These are phyloP conservation scores for Scytalidium sp. DNA, from an alignment of 2,329 filamentous ascomycete species.

Conservation along the genomic window DNA sequence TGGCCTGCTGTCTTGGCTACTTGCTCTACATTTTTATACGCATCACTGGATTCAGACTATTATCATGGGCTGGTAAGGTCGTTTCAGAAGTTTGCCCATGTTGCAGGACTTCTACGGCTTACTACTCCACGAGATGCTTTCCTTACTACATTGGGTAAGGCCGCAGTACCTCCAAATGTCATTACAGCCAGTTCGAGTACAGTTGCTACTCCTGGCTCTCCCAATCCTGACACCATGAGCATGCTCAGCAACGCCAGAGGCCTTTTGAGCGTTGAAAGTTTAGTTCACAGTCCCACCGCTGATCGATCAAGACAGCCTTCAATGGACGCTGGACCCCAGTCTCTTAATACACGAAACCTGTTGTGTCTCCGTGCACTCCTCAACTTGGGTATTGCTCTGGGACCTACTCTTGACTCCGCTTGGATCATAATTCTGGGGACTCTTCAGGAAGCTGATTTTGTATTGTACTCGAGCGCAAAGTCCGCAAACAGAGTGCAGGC, in stretches of 20 bases:
- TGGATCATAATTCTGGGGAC: slow-evolving; percentile 94
- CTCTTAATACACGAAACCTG: slow-evolving; percentile 83
- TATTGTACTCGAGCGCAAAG: slow-evolving; percentile 61
- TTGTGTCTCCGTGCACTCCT: slow-evolving; percentile 85
- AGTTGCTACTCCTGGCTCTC: slow-evolving; percentile 38
- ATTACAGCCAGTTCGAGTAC: slow-evolving; percentile 57
- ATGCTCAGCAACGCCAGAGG: slow-evolving; percentile 70
- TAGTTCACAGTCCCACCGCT: slow-evolving; percentile 57
- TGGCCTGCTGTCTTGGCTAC: slow-evolving; percentile 95
- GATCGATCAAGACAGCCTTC: slow-evolving; percentile 61
- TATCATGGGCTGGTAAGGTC: slow-evolving; percentile 90
- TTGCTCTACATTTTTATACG: slow-evolving; percentile 92
- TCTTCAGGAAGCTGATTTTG: slow-evolving; percentile 86
- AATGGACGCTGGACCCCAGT: slow-evolving; percentile 46
- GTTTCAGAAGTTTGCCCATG: slow-evolving; percentile 93
- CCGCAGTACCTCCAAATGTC: slow-evolving; percentile 82
- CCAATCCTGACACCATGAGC: slow-evolving; percentile 48
- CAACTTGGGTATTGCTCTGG: slow-evolving; percentile 93
- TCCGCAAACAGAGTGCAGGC: slow-evolving; percentile 49
- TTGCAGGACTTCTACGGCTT: slow-evolving; percentile 83
- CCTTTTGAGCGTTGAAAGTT: slow-evolving; percentile 69
- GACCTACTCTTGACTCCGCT: slow-evolving; percentile 77
- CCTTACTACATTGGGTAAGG: slow-evolving; percentile 88
- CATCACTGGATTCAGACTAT: slow-evolving; percentile 87
- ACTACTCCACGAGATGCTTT: slow-evolving; percentile 90